Conservation (phyloP, 2,329 filamentous ascomycete genomes). For the Sordariomycetes sp. region DNA sequence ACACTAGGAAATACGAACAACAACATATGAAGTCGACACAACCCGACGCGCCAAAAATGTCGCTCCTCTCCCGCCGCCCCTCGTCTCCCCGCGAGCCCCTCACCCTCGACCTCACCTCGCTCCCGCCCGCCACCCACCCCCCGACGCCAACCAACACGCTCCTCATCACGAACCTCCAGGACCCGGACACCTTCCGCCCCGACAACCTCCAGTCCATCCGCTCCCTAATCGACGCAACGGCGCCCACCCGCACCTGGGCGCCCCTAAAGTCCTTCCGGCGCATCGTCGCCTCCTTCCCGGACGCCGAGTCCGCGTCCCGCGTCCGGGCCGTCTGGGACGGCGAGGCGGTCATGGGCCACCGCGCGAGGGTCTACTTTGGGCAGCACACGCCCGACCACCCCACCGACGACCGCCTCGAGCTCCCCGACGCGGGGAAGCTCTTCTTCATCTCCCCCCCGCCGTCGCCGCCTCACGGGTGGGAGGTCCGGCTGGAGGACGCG, state of each 20-base stretch:
- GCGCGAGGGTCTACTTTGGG: conserved; percentile 57
- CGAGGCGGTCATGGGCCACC: conserved; percentile 57
- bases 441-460: conserved; percentile 63
- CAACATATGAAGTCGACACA: neutral
- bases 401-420: conserved; percentile 44
- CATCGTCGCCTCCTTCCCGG: conserved; percentile 68
- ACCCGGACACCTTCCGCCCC: conserved; percentile 59
- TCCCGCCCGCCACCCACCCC: conserved; percentile 55
- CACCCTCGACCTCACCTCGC: conserved; percentile 58
- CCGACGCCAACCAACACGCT: conserved; percentile 71
- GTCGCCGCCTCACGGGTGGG: conserved; percentile 55
- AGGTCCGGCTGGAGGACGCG: conserved; percentile 53
- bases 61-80: conserved; percentile 11
- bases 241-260: conserved; percentile 63
- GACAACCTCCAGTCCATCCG: conserved; percentile 63
- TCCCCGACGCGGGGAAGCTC: conserved; percentile 56
- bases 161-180: conserved; percentile 68
- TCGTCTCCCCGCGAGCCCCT: conserved; percentile 38
- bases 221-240: conserved; percentile 55
- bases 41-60: neutral
- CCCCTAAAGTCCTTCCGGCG: conserved; percentile 73
- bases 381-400: conserved; percentile 42
- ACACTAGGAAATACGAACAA: neutral
- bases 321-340: conserved; percentile 64
- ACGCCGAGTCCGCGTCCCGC: conserved; percentile 52